phyloP scores from a whole-genome alignment of 2,329 filamentous ascomycete genomes.

The Torrubiella hemipterigena region DNA sequence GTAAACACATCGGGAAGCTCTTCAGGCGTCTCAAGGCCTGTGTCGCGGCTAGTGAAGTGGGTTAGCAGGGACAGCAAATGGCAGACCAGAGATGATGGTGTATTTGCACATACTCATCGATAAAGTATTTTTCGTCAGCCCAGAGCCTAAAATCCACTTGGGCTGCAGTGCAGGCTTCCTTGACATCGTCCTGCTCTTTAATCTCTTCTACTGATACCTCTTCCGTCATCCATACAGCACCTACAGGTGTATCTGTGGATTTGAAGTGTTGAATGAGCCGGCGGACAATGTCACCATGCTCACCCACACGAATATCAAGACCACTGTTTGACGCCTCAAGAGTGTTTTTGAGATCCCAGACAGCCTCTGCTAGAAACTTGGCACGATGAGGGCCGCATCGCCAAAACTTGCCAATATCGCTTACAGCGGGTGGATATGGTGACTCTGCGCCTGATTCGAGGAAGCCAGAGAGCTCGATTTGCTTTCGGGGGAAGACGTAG shows the following conservation, averaged over 20 bases:
- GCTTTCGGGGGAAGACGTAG: constrained; percentile 56
- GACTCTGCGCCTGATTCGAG: constrained; percentile 39
- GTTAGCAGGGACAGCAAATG: neutral
- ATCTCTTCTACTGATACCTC: constrained; percentile 61
- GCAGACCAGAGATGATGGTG: neutral
- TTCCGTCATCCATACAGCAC: constrained; percentile 59
- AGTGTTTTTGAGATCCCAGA: constrained; percentile 58
- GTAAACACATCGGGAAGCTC: constrained; percentile 68
- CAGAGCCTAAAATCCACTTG: constrained; percentile 52
- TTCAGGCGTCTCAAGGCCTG: constrained; percentile 41
- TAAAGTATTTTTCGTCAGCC: constrained; percentile 65
- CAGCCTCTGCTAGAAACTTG: constrained; percentile 59
- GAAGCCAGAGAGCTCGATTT: constrained; percentile 66
- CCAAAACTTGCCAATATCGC: constrained; percentile 56
- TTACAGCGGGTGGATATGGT: constrained; percentile 59
- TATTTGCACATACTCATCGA: constrained; percentile 67
- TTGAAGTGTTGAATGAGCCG: constrained; percentile 40
- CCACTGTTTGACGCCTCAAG: constrained; percentile 48
- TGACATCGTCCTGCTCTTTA: constrained; percentile 46
- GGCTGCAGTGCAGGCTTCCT: constrained; percentile 36
- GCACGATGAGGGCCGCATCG: constrained; percentile 61
- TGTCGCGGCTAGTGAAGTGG: constrained; percentile 43
- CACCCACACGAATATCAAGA: constrained; percentile 53
- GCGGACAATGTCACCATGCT: constrained; percentile 43
- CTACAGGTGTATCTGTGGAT: constrained; percentile 30